phyloP scores from a whole-genome alignment of 1,139 yeast species.

The Wickerhamomyces sp. region DNA sequence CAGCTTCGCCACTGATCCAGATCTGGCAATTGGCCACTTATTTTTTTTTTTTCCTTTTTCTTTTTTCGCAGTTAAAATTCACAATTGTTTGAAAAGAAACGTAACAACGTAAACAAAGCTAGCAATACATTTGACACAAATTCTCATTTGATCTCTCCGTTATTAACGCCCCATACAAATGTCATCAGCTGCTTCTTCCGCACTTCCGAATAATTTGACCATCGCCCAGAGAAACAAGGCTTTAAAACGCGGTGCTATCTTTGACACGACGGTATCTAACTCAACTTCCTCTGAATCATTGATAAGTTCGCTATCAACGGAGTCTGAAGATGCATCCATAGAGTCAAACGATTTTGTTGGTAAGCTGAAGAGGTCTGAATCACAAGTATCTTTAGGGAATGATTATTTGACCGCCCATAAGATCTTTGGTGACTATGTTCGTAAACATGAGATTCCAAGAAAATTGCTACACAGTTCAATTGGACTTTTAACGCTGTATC shows the following conservation, averaged over 20 bases:
- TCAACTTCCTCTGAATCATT: slow-evolving; percentile 4
- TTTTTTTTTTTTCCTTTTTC: neutral
- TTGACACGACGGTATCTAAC: slow-evolving; percentile 6
- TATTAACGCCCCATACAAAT: no score
- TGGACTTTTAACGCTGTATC: slow-evolving; percentile 70
- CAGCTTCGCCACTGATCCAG: neutral
- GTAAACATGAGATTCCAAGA: slow-evolving; percentile 84
- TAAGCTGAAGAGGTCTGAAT: slow-evolving; percentile 5
- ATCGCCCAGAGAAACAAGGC: slow-evolving; percentile 2
- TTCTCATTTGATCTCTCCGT: no score
- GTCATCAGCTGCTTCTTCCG: slow-evolving; percentile 2
- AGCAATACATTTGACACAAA: no score
- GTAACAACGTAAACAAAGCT: no score
- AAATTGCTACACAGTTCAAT: slow-evolving; percentile 83
- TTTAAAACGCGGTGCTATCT: neutral
- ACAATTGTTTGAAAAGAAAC: no score
- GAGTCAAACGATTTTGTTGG: slow-evolving; percentile 11
- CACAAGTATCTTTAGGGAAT: slow-evolving; percentile 11
- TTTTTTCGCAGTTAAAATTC: neutral
- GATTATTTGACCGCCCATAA: slow-evolving; percentile 26
- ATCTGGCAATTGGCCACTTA: slow-evolving; percentile 5
- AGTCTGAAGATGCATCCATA: neutral
- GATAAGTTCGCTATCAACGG: neutral
- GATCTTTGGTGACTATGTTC: slow-evolving; percentile 45
- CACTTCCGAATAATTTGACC: slow-evolving; percentile 3